Evolutionary conservation across 305 asterid genomes (phyloP).

Genomic region (Fraxinus floribunda): DNA sequence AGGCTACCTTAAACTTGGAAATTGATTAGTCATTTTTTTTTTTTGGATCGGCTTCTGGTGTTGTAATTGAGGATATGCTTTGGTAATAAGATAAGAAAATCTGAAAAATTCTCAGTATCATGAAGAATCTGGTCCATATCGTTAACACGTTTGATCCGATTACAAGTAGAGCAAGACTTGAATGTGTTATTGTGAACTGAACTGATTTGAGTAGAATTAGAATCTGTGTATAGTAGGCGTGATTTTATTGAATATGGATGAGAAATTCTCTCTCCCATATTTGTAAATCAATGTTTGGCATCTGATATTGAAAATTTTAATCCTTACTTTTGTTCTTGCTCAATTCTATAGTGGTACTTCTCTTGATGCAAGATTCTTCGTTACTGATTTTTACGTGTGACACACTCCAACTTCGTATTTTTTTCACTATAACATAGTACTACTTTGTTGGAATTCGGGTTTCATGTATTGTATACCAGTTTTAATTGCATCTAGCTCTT

Average conservation of each 20-base stretch:
- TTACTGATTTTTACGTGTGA: not conserved
- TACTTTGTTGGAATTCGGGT: not conserved
- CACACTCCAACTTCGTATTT: not conserved
- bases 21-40: not conserved
- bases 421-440: not conserved
- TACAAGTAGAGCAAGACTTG: not conserved
- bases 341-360: not conserved
- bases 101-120: not conserved
- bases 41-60: not conserved
- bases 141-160: not conserved
- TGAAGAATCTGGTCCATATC: not conserved
- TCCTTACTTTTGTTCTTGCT: not conserved
- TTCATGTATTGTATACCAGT: not conserved
- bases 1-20: constrained; percentile 27
- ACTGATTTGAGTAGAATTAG: not conserved
- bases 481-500: not conserved
- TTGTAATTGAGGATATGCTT: not conserved
- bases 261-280: not conserved
- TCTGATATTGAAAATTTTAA: not conserved
- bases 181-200: not conserved
- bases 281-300: not conserved
- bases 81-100: not conserved
- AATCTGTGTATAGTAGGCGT: not conserved
- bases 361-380: not conserved
- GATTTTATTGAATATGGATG: not conserved